A percentile compares a stretch with the other conserved stretches of the same genome.
These are phyloP conservation scores for Aspergillus felis DNA, from an alignment of 2,329 filamentous ascomycete genomes.

Conservation along the genomic window DNA sequence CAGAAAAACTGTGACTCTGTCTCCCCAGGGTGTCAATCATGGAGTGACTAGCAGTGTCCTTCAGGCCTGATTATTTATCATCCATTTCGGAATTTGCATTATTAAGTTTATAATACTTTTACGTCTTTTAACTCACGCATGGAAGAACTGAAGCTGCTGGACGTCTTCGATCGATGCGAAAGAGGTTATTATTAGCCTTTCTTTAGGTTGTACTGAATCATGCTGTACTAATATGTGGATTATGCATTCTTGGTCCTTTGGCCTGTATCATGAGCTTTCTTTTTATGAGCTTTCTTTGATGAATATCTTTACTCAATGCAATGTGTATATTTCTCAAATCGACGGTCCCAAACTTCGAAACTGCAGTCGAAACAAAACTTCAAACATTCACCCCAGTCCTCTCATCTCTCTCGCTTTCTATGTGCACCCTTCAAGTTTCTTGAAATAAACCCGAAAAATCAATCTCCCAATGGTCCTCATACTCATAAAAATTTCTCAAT, in stretches of 20 bases:
- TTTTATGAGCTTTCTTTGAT: conserved; percentile 15
- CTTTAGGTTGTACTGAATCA: conserved; percentile 12
- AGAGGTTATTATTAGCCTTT: conserved; percentile 16
- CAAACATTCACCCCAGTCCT: background rate
- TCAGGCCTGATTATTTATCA: conserved; percentile 25
- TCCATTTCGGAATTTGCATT: background rate
- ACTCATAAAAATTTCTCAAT: background rate
- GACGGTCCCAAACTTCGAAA: background rate
- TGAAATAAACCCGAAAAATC: background rate
- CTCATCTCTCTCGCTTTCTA: background rate
- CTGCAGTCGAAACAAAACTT: background rate
- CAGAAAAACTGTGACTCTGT: conserved; percentile 31
- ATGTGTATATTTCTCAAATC: background rate
- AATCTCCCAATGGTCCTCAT: background rate
- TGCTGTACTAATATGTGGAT: conserved; percentile 32
- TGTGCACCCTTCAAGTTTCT: background rate
- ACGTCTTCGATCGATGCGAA: conserved; percentile 22
- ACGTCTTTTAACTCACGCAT: background rate
- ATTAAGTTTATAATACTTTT: conserved; percentile 1
- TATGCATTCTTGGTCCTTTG: conserved; percentile 12
- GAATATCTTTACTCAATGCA: background rate
- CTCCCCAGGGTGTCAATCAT: conserved; percentile 30
- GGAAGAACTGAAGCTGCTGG: conserved; percentile 27
- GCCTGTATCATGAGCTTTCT: conserved; percentile 21
- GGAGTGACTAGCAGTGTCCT: conserved; percentile 39